These are phyloP conservation scores for Bauhinia variegata DNA, from an alignment of 306 rosid species.

Conservation along the genomic window DNA sequence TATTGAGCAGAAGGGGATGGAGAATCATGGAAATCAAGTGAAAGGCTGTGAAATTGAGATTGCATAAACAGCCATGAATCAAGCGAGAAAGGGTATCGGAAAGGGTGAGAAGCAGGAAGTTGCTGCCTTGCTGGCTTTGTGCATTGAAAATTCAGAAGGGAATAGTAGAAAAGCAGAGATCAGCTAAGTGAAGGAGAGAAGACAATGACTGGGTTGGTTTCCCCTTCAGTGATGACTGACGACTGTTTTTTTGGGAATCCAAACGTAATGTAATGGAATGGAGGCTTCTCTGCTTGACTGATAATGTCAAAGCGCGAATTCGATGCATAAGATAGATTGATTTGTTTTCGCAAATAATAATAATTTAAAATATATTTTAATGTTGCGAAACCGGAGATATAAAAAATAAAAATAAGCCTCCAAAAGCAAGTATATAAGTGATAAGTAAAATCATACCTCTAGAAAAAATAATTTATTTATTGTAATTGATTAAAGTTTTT, in stretches of 20 bases:
- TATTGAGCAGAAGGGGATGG: conserved; percentile 24
- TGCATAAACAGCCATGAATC: conserved; percentile 25
- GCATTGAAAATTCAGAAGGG: not conserved
- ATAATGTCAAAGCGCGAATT: no score
- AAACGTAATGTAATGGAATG: conserved; percentile 23
- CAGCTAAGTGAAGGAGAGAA: no score
- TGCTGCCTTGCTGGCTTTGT: not conserved
- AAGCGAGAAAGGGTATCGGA: conserved; percentile 9
- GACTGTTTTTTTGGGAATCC: conserved; percentile 42
- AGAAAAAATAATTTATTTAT: no score
- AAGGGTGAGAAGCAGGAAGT: not conserved
- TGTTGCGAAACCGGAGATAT: no score
- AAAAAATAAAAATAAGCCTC: no score
- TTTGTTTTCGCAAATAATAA: no score
- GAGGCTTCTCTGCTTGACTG: not conserved
- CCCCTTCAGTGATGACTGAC: not conserved
- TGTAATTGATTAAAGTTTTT: no score
- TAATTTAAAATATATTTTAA: no score
- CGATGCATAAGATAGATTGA: not conserved
- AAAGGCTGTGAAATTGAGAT: conserved; percentile 11
- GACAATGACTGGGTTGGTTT: not conserved
- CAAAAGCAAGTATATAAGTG: no score
- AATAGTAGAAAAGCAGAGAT: not conserved
- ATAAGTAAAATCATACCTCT: no score
- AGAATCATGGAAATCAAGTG: conserved; percentile 32